Conservation (phyloP, 805 yeast genomes). For the Lachancea lanzarotensis region DNA sequence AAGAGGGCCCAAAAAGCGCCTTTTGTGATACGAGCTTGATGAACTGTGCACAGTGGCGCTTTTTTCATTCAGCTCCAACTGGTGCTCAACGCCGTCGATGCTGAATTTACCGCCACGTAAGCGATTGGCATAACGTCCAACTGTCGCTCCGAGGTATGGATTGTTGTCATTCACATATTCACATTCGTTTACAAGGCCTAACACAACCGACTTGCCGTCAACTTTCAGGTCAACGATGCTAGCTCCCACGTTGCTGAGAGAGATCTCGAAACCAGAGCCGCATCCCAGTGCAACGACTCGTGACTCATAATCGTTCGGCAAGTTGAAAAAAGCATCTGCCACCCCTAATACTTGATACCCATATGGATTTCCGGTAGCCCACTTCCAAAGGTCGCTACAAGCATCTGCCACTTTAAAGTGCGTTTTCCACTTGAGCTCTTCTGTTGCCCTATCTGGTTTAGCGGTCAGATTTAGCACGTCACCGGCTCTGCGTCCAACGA, state of each 20-base stretch:
- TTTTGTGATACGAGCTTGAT: slow-evolving; percentile 43
- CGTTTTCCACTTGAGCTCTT: slow-evolving; percentile 62
- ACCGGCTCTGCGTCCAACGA: slow-evolving; percentile 64
- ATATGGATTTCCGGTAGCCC: slow-evolving; percentile 64
- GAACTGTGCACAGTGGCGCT: slow-evolving; percentile 51
- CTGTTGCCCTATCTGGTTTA: slow-evolving; percentile 56
- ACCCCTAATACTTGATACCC: slow-evolving; percentile 41
- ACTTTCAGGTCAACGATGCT: slow-evolving; percentile 39
- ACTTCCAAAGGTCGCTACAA: slow-evolving; percentile 68
- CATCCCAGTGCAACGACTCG: slow-evolving; percentile 29
- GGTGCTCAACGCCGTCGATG: slow-evolving; percentile 37
- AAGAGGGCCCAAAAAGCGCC: slow-evolving; percentile 48
- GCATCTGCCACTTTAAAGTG: slow-evolving; percentile 51
- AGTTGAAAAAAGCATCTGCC: slow-evolving; percentile 13
- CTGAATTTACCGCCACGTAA: slow-evolving; percentile 40
- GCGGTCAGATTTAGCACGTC: slow-evolving; percentile 75
- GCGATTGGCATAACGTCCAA: slow-evolving; percentile 62
- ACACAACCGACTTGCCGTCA: slow-evolving; percentile 36
- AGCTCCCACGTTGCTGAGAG: slow-evolving; percentile 47
- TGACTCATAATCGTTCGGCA: slow-evolving; percentile 20
- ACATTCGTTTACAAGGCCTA: slow-evolving; percentile 35
- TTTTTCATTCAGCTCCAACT: slow-evolving; percentile 40
- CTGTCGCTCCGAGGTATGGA: slow-evolving; percentile 56
- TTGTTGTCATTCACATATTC: slow-evolving; percentile 32
- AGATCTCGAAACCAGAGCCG: slow-evolving; percentile 33